Percentiles rank a stretch among this genome's conserved stretches.
Conservation (phyloP, 306 rosid species). For the Aeschynomene evenia region DNA sequence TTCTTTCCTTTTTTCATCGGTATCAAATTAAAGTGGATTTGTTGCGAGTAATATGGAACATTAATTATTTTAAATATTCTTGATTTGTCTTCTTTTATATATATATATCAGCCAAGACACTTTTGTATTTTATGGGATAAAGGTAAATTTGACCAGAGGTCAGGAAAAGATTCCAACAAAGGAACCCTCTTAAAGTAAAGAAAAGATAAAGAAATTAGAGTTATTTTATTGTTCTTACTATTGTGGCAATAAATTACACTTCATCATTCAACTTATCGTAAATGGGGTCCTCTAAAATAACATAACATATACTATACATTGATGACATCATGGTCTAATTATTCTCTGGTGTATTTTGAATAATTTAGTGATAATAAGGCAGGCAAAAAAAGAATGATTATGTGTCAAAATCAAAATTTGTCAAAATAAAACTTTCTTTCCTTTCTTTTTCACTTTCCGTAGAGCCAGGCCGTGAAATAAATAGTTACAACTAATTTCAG, state of each 20-base stretch:
- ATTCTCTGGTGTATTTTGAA: not conserved
- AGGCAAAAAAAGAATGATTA: too few species aligned
- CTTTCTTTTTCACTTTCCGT: not conserved
- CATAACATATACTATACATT: too few species aligned
- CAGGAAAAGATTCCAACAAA: not conserved
- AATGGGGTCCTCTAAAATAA: not conserved
- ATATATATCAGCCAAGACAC: not conserved
- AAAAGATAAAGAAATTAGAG: not conserved
- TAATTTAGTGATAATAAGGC: not conserved
- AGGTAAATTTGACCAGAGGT: not conserved
- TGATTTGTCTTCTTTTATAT: not conserved
- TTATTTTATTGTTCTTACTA: not conserved
- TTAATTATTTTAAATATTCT: not conserved
- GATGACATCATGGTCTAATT: not conserved
- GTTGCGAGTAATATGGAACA: not conserved
- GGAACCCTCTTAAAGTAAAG: not conserved
- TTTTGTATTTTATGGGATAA: not conserved
- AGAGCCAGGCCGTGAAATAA: not conserved
- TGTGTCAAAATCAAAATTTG: not conserved
- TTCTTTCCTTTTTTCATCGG: not conserved
- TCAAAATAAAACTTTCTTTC: not conserved
- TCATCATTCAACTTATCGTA: not conserved
- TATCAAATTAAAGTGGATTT: constrained; percentile 4
- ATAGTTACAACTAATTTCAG: not conserved
- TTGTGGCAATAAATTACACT: not conserved